Percentiles rank a stretch among this genome's conserved stretches.
phyloP scores from a whole-genome alignment of 75 land plant species.

The Isoetes taiwanensis region DNA sequence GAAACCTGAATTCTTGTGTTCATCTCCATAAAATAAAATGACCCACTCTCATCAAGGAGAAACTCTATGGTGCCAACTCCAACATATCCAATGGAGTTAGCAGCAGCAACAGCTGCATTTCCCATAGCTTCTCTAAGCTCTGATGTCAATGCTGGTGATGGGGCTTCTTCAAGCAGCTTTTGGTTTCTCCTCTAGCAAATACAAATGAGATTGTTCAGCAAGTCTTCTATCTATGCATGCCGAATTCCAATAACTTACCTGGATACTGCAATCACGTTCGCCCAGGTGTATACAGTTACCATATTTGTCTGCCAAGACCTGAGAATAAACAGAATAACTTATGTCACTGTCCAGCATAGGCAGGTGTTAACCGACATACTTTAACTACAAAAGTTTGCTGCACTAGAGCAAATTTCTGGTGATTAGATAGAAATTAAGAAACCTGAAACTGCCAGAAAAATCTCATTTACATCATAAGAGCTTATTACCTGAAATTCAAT shows the following conservation, averaged over 20 bases:
- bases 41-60: background rate
- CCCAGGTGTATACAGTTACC: constrained; percentile 4
- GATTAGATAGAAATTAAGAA: no score
- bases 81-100: constrained; percentile 3
- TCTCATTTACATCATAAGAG: no score
- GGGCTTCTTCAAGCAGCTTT: constrained; percentile 1
- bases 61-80: constrained; percentile 7
- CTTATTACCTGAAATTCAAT: constrained; percentile 7
- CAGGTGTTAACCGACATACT: no score
- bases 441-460: no score
- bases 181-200: background rate
- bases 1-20: constrained; percentile 2
- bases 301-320: constrained; percentile 4
- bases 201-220: no score
- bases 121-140: background rate
- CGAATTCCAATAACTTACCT: background rate
- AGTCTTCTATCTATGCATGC: no score
- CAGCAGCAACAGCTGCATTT: constrained; percentile 6
- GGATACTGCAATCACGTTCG: constrained; percentile 5
- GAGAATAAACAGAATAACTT: no score
- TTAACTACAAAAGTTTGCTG: no score
- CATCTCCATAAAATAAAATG: constrained; percentile 6
- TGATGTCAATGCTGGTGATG: constrained; percentile 3
- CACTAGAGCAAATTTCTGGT: no score
- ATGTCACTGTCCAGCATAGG: no score